Conservation (phyloP, 306 rosid genomes). For the Mucuna pruriens region DNA sequence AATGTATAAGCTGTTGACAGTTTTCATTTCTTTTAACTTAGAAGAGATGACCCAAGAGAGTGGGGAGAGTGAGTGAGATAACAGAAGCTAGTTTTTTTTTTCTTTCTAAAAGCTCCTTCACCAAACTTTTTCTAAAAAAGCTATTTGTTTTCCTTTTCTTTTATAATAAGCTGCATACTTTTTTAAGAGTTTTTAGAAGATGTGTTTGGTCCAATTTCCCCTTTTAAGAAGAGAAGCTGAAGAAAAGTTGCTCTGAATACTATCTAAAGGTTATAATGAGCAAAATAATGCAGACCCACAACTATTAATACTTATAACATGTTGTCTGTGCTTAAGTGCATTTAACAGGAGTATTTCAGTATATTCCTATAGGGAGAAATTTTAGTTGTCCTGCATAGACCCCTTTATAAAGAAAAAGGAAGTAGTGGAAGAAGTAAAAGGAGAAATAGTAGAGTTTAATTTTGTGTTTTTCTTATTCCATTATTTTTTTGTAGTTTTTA, state of each 20-base stretch:
- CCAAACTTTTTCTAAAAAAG: neutral
- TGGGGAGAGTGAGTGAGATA: neutral
- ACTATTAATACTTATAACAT: neutral
- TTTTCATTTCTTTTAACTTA: neutral
- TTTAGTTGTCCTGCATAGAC: neutral
- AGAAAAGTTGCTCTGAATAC: neutral
- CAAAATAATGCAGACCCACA: neutral
- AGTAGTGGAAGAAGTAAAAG: neutral
- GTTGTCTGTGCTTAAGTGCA: neutral
- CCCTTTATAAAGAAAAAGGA: neutral
- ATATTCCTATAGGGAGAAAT: neutral
- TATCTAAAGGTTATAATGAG: neutral
- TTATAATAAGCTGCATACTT: neutral
- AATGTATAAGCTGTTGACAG: too few relatives aligned
- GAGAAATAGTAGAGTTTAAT: neutral
- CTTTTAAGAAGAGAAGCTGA: neutral
- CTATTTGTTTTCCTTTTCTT: neutral
- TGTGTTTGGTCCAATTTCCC: neutral
- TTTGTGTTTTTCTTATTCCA: conserved; percentile 11
- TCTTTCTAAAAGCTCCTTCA: neutral
- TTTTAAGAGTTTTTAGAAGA: neutral
- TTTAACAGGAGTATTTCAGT: conserved; percentile 10
- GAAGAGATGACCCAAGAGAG: neutral
- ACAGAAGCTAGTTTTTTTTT: neutral
- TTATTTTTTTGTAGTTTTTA: neutral